These are phyloP conservation scores for Leptomonas seymouri DNA, from an alignment of 208 protist species.

Conservation along the genomic window DNA sequence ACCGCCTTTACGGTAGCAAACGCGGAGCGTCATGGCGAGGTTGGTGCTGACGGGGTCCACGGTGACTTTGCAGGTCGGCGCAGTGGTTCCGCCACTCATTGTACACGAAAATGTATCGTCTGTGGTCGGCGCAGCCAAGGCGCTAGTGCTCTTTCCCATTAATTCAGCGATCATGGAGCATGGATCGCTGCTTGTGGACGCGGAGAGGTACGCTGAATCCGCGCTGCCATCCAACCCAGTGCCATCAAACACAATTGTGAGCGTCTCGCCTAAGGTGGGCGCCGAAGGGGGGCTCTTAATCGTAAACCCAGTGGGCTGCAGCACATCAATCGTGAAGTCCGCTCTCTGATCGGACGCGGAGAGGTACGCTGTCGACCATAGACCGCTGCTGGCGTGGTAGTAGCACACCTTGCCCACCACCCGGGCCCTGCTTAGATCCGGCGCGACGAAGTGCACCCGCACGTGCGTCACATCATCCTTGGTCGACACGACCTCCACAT, in stretches of 20 bases:
- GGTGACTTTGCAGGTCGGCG: slow-evolving; percentile 56
- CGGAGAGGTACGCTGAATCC: slow-evolving; percentile 75
- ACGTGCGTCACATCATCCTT: slow-evolving; percentile 7
- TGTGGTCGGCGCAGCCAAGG: neutral
- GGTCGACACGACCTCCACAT: slow-evolving; percentile 29
- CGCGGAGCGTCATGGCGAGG: slow-evolving; percentile 42
- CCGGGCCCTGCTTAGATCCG: slow-evolving; percentile 46
- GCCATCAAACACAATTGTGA: slow-evolving; percentile 68
- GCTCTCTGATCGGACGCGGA: slow-evolving; percentile 27
- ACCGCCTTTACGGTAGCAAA: slow-evolving; percentile 75
- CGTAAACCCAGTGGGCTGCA: slow-evolving; percentile 81
- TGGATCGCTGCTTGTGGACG: slow-evolving; percentile 31
- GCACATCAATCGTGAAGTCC: slow-evolving; percentile 79
- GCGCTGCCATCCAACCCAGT: slow-evolving; percentile 46
- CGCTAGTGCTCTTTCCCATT: neutral
- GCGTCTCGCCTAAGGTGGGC: slow-evolving; percentile 52
- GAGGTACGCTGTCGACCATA: slow-evolving; percentile 71
- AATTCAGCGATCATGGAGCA: slow-evolving; percentile 8
- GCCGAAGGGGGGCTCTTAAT: slow-evolving; percentile 30
- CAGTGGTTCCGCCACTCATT: slow-evolving; percentile 37
- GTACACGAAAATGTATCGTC: slow-evolving; percentile 43
- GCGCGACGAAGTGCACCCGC: slow-evolving; percentile 66
- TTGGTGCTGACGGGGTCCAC: slow-evolving; percentile 65
- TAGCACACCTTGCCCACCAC: slow-evolving; percentile 85
- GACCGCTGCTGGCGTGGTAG: slow-evolving; percentile 29